These are phyloP conservation scores for Setaria viridis DNA, from an alignment of 202 grass and related monocot genomes.

Conservation along the genomic window DNA sequence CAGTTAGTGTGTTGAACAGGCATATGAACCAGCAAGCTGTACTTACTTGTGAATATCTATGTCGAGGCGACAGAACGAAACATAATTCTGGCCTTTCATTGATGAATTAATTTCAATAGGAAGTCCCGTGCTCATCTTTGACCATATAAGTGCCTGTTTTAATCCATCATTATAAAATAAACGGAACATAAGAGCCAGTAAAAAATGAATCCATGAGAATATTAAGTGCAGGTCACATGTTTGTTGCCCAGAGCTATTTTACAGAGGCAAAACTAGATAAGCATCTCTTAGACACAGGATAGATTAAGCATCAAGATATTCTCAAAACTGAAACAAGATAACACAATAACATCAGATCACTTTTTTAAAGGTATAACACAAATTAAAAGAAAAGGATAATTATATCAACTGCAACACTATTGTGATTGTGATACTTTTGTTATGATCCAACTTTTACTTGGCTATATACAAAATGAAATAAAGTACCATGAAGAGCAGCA, in stretches of 20 bases:
- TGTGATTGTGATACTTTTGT: not conserved
- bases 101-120: slow-evolving; percentile 94
- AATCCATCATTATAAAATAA: slow-evolving; percentile 16
- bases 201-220: slow-evolving; percentile 6
- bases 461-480: slow-evolving; percentile 16
- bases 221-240: not conserved
- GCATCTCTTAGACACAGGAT: slow-evolving; percentile 20
- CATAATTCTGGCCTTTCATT: slow-evolving; percentile 82
- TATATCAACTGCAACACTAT: not conserved
- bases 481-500: slow-evolving; percentile 19
- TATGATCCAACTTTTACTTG: slow-evolving; percentile 34
- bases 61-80: slow-evolving; percentile 86
- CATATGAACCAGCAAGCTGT: slow-evolving; percentile 19
- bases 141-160: slow-evolving; percentile 97
- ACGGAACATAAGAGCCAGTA: not conserved
- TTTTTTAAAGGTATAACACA: slow-evolving; percentile 23
- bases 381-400: slow-evolving; percentile 24
- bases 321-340: slow-evolving; percentile 12
- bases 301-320: slow-evolving; percentile 29
- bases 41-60: slow-evolving; percentile 96
- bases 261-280: slow-evolving; percentile 7
- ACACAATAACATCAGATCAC: not conserved
- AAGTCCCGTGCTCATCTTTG: slow-evolving; percentile 98
- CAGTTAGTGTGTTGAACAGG: slow-evolving; percentile 17
- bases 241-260: slow-evolving; percentile 2